phyloP scores from a whole-genome alignment of 768 basidiomycete species.

The Paxillus rubicundulus region DNA sequence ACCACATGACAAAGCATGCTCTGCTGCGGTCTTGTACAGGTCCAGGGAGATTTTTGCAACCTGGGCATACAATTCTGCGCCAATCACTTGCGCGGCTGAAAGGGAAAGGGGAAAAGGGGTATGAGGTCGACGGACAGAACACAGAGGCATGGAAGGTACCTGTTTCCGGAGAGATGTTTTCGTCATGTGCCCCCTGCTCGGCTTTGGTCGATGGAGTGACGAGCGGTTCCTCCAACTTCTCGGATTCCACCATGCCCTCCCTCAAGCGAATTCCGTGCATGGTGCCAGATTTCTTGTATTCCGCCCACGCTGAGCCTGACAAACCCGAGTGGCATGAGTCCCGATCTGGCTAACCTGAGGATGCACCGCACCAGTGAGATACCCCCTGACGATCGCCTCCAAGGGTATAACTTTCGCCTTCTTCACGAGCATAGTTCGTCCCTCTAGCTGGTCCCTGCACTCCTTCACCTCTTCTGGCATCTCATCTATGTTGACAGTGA shows the following conservation, averaged over 20 bases:
- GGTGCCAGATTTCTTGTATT: constrained; percentile 85
- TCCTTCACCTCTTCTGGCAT: constrained; percentile 81
- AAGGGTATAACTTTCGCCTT: constrained; percentile 87
- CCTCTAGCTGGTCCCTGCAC: constrained; percentile 75
- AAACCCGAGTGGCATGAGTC: constrained; percentile 7
- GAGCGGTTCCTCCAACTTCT: constrained; percentile 75
- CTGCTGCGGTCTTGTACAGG: constrained; percentile 73
- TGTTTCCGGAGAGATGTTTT: constrained; percentile 87
- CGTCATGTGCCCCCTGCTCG: constrained; percentile 90
- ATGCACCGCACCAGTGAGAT: constrained; percentile 75
- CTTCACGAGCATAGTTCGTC: constrained; percentile 86
- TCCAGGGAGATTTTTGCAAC: constrained; percentile 60
- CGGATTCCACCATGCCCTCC: constrained; percentile 75
- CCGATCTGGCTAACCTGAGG: not conserved
- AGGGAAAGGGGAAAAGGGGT: not conserved
- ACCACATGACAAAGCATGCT: constrained; percentile 68
- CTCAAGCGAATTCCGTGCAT: constrained; percentile 84
- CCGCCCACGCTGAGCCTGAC: constrained; percentile 91
- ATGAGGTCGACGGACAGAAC: not conserved
- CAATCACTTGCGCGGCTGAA: constrained; percentile 64
- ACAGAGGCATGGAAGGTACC: constrained; percentile 38
- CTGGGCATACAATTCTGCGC: constrained; percentile 56
- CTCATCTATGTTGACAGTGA: constrained; percentile 69
- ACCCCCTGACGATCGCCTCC: constrained; percentile 95
- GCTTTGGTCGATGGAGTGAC: constrained; percentile 99